Evolutionary conservation across 768 basidiomycete genomes (phyloP), one percentile per base, ranked within the genome.

Genomic region (Mycena alexandri): DNA sequence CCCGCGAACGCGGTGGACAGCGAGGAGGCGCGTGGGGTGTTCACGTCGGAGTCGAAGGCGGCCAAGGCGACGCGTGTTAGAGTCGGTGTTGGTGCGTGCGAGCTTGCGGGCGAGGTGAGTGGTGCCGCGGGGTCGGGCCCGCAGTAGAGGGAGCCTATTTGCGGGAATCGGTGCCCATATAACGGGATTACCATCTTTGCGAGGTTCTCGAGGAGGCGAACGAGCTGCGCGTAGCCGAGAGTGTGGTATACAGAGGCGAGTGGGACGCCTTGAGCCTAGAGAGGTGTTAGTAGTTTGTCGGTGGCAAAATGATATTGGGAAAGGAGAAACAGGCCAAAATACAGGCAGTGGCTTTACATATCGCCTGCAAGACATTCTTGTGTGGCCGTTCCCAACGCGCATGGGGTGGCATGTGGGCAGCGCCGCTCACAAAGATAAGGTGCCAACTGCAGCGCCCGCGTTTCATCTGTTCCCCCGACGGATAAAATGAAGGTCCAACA

Each of bases 71-170:
- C 75, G 74, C 79, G 76, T 56, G 76, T 77, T 21, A 84, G 76
- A 12, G 80, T 78, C 3, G 82, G 78, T 25, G 82, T 82, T 73
- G 85, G 83, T 19, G 84, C 83, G 66, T 80, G 83, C 0, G 80
- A 80, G 36, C 12, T 11, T 4, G 22, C 10, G 36, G 36, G n/a
- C 12, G 22, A 48, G 51, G 43, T 24, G 11, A 19, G 2, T 2
- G 81, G 79, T 57, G 82, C 82, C 65, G 82, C 85, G 21, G 83
- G 81, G 65, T 82, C 80, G 17, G 85, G 81, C 0, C 86, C 87
- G 71, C 83, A 83, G 78, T 93, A 90, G 7, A 95, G 81, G 1
- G 93, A 94, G 16, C 93, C 93, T 55, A 94, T 89, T 44, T 85
- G 82, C 22, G 88, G 79, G 79, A 95, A 95, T 13, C 94, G 89